Base-by-base conservation (phyloP, 306 rosid genomes). In the Myrica gale region DNA sequence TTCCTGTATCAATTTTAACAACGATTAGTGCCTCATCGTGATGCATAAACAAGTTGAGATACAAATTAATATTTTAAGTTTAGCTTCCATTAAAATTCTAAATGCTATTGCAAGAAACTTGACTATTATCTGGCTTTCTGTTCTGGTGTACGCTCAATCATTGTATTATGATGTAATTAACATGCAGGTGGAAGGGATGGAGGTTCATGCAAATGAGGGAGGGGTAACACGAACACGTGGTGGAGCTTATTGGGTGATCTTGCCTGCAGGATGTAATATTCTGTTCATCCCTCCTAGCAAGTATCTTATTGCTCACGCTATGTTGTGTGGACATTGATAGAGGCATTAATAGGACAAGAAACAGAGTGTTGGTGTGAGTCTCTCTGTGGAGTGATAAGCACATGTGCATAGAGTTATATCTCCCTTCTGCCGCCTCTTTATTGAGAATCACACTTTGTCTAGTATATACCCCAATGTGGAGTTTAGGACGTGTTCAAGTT, bases 231-330 rank as follows among this genome's bases (percentile, higher is more conserved):
- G 87, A 78, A 93, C 98, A 5, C 93, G 98, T 66, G 98, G 98
- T n/a, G 98, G 98, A 63, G 58, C 84, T 57, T 93, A 93, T 80
- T 93, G 98, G 96, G 23, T 93, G 78, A 93, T 93, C 87, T 86
- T 93, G 86, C 98, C 98, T 37, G 98, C 98, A 39, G 98, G 98
- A 93, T 93, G 98, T 93, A 93, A 84, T 72, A 65, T 79, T 42
- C 79, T 82, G 71, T 79, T 73, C 72, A 73, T 19, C 48, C 74
- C 66, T 74, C 44, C 23, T 61, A 68, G 44, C 37, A 57, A 16
- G 7, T 57, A 45, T 21, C 20, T 66, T 57, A 51, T 70, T 48
- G 23, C 51, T 58, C 67, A 39, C 60, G 16, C 75, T 17, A 42
- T 54, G 20, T 26, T 57, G 46, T 43, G 11, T 52, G 63, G 37